Base-by-base conservation (phyloP, 179 eudicot species). In the Silene vulgaris region DNA sequence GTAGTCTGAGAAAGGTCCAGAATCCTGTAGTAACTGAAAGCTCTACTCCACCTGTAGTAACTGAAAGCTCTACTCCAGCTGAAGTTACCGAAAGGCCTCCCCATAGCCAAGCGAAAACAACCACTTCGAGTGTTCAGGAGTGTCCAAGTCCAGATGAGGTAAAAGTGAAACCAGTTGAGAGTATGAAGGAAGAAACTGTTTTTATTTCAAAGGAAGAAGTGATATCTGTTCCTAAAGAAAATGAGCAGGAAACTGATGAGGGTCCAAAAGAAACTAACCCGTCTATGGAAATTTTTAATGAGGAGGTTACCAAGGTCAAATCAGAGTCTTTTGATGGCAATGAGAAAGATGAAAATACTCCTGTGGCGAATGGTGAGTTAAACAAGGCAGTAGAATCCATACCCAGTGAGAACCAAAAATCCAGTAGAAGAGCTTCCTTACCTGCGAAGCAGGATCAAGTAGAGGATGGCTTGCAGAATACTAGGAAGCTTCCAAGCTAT, bases 1-100 rank as follows among this genome's bases (percentile, higher is more conserved):
- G 88, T 45, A 89, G 76, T 65, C 78, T 92, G 71, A 85, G 92
- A 77, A 91, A 91, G 84, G 85, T 92, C 79, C 88, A 89, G 72
- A 77, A 79, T 35, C 80, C 92, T 52, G 84, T 86, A 61, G 84
- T 86, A 61, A 79, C 82, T 54, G 86, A 82, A 72, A 79, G 80
- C 75, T 35, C 88, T 72, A 84, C 86, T 64, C 89, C 87, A 72
- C 72, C 79, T 11, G 56, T 1, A 50, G 13, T 50, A 61, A 79
- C 81, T 37, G 86, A 82, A 72, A 78, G 80, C 74, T 43, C 87
- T 73, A 84, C 85, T 60, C 89, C 87, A 72, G 74, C 72, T 60
- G 86, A 67, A 48, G 43, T 73, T 50, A 70, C 61, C 48, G 92
- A 87, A 72, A 86, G 79, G 82, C 82, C 81, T 19, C 79, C 76